Conservation (phyloP, 768 basidiomycete species). For the Termitomyces sp. region DNA sequence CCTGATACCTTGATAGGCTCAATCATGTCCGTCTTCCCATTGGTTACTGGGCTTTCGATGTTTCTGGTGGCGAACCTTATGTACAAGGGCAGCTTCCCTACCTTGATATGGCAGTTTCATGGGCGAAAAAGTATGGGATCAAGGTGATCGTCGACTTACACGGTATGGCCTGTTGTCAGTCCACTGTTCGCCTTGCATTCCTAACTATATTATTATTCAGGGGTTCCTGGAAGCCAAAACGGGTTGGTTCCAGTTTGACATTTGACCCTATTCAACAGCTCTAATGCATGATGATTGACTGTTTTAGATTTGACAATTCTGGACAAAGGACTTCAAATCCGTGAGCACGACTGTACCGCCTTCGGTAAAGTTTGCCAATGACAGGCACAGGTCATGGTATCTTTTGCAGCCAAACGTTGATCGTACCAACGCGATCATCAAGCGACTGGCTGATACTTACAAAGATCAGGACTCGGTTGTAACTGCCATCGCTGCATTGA, state of each 20-base stretch:
- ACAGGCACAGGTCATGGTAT: conserved; percentile 52
- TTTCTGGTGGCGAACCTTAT: conserved; percentile 71
- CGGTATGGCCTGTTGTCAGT: conserved; percentile 22
- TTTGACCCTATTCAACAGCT: neutral
- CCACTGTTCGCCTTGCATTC: neutral
- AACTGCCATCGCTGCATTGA: conserved; percentile 66
- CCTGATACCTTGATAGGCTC: conserved; percentile 35
- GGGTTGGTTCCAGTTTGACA: conserved; percentile 36
- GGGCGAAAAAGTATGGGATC: conserved; percentile 65
- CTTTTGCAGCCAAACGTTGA: conserved; percentile 56
- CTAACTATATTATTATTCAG: conserved; percentile 19
- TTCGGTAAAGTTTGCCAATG: conserved; percentile 1
- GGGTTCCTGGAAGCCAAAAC: conserved; percentile 81
- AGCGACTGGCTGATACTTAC: conserved; percentile 55
- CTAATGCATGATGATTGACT: conserved; percentile 2
- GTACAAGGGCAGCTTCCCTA: conserved; percentile 73
- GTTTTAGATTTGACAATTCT: conserved; percentile 71
- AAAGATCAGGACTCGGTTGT: conserved; percentile 48
- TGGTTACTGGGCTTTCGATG: conserved; percentile 89
- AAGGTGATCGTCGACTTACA: conserved; percentile 82
- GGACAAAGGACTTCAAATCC: conserved; percentile 59
- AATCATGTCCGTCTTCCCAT: conserved; percentile 84
- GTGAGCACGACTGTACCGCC: conserved; percentile 19
- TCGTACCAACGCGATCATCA: conserved; percentile 63
- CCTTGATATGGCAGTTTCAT: conserved; percentile 56